Base-by-base conservation (phyloP, 1,139 yeast species). In the Lizanozyma gosingica region DNA sequence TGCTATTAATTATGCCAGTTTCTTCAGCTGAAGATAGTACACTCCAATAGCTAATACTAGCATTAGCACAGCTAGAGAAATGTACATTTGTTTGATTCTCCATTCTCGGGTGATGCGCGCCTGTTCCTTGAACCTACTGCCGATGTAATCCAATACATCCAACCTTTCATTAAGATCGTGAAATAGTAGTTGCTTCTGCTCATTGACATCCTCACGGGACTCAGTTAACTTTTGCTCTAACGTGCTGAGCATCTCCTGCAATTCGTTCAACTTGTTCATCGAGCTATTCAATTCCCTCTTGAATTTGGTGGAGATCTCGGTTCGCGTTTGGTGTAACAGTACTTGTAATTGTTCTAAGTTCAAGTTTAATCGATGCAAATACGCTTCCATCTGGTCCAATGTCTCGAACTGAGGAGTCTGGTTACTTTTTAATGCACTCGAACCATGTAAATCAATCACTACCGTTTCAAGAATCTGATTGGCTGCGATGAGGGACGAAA, bases 71-170 rank as follows among this genome's bases (percentile, higher is more conserved):
- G 54, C 52, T 18, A 60, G 42, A 2, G 52, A 44, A 2, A 56
- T 49, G 34, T 55, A 54, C 35, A 62, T 44, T 42, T 63, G 65
- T 45, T 57, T 57, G 41, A 63, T 54, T 17, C 67, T 49, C 29
- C 57, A 49, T 34, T 55, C 54, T 35, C 66, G 52, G 14, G 54
- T 50, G 15, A 46, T 43, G 29, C 47, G 47, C n/a, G 63, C 50
- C 46, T 59, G 58, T 37, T 58, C 61, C 15, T 49, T 49, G 39
- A 66, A 61, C 38, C 54, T 50, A 15, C 49, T 45, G 38, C 63
- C 61, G 4, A 69, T 55, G 17, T 51, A 46, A 40, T 68, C 73
- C 46, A 70, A 54, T 3, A 60, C 41, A 35, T 58, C 62, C 38
- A 69, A 49, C 41, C 61, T 62, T 15, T 52, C 54, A n/a, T 52